phyloP scores from a whole-genome alignment of 805 yeast genomes.

The Lachancea sp. region DNA sequence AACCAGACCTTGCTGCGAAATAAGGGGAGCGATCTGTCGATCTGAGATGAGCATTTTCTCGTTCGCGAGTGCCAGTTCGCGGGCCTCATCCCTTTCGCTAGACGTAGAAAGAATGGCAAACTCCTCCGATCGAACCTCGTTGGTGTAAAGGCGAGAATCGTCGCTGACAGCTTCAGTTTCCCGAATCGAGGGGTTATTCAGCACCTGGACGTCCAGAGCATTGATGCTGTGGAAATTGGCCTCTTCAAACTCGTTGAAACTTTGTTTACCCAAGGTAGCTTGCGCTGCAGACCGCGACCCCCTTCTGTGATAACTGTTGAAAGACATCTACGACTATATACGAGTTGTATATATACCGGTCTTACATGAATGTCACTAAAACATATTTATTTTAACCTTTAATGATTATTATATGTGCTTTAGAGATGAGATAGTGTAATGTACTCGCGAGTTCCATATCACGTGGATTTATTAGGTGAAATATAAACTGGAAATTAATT shows the following conservation, averaged over 20 bases:
- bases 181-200: conserved; percentile 14
- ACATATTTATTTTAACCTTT: background rate
- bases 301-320: conserved; percentile 15
- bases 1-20: background rate
- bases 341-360: background rate
- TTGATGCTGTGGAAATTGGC: background rate
- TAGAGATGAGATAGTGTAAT: background rate
- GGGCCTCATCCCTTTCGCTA: conserved; percentile 7
- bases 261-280: conserved; percentile 15
- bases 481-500: too few species aligned
- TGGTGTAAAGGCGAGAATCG: conserved; percentile 9
- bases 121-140: conserved; percentile 18
- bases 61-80: too few species aligned
- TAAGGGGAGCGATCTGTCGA: background rate
- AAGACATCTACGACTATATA: conserved; percentile 10
- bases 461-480: background rate
- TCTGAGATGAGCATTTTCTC: background rate
- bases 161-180: conserved; percentile 12
- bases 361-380: background rate
- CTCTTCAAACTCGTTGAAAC: conserved; percentile 6
- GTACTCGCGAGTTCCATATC: too few species aligned
- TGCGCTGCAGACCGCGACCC: conserved; percentile 19
- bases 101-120: conserved; percentile 20
- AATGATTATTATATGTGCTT: background rate
- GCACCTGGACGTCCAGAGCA: conserved; percentile 13